Percentiles rank a stretch among this genome's conserved stretches.
Evolutionary conservation across 2,329 filamentous ascomycete species (phyloP).

Genomic region (Emmonsia crescens): DNA sequence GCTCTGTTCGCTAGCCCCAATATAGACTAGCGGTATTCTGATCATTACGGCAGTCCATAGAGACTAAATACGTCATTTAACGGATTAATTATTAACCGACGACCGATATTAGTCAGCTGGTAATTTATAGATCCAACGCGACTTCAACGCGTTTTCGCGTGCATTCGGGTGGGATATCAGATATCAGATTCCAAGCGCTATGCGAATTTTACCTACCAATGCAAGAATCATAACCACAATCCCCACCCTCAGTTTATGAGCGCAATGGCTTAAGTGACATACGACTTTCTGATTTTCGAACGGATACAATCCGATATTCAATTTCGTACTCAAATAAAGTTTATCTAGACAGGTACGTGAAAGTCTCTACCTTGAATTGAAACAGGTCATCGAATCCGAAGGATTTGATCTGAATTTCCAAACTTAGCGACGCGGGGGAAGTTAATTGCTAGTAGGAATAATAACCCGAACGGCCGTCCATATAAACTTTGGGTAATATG

Average conservation of each 20-base stretch:
- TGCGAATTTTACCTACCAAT: too few relatives aligned
- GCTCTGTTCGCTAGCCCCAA: conserved; percentile 9
- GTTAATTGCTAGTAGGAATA: background rate
- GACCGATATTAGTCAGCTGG: background rate
- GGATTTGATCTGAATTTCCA: background rate
- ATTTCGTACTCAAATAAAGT: background rate
- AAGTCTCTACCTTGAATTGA: background rate
- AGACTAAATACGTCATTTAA: background rate
- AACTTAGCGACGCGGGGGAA: background rate
- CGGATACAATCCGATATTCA: background rate
- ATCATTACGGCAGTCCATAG: background rate
- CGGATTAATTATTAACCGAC: background rate
- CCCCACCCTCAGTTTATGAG: background rate
- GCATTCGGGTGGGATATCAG: too few relatives aligned
- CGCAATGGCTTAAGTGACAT: background rate
- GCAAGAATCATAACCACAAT: background rate
- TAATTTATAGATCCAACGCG: background rate
- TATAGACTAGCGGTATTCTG: conserved; percentile 6
- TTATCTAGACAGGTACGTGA: background rate
- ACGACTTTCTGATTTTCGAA: background rate
- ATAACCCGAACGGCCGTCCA: background rate
- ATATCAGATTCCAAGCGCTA: too few relatives aligned
- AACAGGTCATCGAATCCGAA: background rate
- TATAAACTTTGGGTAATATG: conserved; percentile 1
- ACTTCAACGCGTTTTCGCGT: background rate